Evolutionary conservation across 441 rosid species (phyloP).

Genomic region (Aleurites moluccanus): DNA sequence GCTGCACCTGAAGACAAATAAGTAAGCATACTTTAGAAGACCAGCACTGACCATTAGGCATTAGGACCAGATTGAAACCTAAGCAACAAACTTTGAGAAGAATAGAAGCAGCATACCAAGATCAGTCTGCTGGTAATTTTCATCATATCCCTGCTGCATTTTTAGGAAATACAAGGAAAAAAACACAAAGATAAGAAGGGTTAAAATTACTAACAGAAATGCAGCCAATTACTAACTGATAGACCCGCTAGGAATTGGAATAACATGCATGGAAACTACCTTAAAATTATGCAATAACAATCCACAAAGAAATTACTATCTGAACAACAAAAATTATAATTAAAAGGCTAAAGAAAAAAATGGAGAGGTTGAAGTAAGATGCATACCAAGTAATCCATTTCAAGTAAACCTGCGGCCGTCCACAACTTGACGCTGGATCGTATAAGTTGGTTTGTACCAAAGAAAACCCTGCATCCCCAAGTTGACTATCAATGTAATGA

Average conservation of each 20-base stretch:
- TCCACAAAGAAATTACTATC: background rate
- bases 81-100: background rate
- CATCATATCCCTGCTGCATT: conserved; percentile 39
- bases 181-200: background rate
- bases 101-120: conserved; percentile 41
- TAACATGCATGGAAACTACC: background rate
- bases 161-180: background rate
- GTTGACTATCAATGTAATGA: background rate
- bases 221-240: background rate
- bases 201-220: background rate
- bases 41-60: background rate
- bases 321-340: background rate
- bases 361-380: background rate
- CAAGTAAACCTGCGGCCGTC: background rate
- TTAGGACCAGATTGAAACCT: background rate
- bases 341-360: background rate
- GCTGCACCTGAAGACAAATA: conserved; percentile 47
- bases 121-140: conserved; percentile 54
- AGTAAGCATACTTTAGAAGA: background rate
- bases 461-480: conserved; percentile 7
- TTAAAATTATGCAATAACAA: background rate
- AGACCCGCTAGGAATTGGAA: background rate
- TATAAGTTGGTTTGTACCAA: background rate
- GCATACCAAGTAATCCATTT: conserved; percentile 18
- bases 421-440: conserved; percentile 11